These are phyloP conservation scores for Spathaspora boniae DNA, from an alignment of 805 yeast genomes.

Conservation along the genomic window DNA sequence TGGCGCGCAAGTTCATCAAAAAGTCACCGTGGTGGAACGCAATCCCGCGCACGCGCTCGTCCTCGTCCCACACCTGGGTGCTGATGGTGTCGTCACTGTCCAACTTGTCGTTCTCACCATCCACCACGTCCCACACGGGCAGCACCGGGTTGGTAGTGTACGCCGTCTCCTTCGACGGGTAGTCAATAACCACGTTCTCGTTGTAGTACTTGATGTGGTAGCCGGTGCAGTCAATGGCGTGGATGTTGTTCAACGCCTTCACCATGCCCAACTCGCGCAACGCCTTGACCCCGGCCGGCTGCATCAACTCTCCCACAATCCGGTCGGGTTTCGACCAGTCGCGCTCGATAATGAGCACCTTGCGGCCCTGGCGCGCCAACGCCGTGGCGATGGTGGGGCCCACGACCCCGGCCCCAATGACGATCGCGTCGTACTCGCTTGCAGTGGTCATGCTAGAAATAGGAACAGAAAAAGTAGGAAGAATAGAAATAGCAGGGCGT, in stretches of 20 bases:
- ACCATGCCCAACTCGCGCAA: constrained; percentile 79
- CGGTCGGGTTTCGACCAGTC: constrained; percentile 93
- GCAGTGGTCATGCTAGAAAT: constrained; percentile 3
- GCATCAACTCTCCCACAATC: constrained; percentile 95
- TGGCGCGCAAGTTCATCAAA: constrained; percentile 66
- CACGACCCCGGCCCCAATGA: constrained; percentile 98
- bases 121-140: constrained; percentile 54
- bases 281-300: constrained; percentile 93
- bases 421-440: constrained; percentile 66
- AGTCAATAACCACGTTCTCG: constrained; percentile 56
- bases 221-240: constrained; percentile 74
- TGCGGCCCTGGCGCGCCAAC: constrained; percentile 84
- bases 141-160: constrained; percentile 40
- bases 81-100: constrained; percentile 45
- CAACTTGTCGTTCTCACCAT: constrained; percentile 56
- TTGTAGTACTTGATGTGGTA: constrained; percentile 73
- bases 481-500: background rate
- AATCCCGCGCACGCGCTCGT: constrained; percentile 63
- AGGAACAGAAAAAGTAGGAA: background rate
- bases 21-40: constrained; percentile 94
- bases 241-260: constrained; percentile 68
- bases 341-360: constrained; percentile 75
- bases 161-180: constrained; percentile 57
- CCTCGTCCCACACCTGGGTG: constrained; percentile 53
- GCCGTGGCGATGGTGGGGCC: constrained; percentile 93